Base-by-base conservation (phyloP, 176 grass and related monocot genomes). In the Phoenix dactylifera region DNA sequence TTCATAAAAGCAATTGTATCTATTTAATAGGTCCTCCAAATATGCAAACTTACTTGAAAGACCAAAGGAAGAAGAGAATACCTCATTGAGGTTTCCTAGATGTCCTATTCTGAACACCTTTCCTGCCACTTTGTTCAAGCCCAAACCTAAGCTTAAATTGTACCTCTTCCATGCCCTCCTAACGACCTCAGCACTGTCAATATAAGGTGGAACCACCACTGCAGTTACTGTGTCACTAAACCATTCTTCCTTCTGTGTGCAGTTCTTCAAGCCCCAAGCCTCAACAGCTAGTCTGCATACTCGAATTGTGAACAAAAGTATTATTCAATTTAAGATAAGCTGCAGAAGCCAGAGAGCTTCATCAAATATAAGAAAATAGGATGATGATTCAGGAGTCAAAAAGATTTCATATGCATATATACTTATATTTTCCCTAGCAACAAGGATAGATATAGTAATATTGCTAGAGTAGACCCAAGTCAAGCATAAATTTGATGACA, bases 251-350 rank as follows among this genome's bases (percentile, higher is more conserved):
- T 86, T 83, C 57, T 78, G 73, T 15, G 81, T 81, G 87, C 93
- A 98, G 61, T 98, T 98, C 81, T 92, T 98, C 76, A 98, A 69
- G 69, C 93, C 92, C 93, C 93, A 98, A 29, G 93, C 93, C 75
- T 85, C 73, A 14, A 98, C 82, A 51, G 87, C 93, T 51, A 92
- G 35, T 78, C 93, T 97, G 52, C 29, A 52, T 48, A 29, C 48
- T 63, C 39, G 48, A 51, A 68, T 54, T 51, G 22, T 57, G 29
- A 72, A 62, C 35, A 44, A 44, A 44, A 44, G 2, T 12, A 44
- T 44, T 44, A 44, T 44, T 14, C 35, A 44, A 7, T 44, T 44
- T 44, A 14, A 44, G 10, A 44, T 6, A 12, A 44, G 2, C 12
- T 9, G 10, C 35, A 44, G 9, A 14, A 2, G 10, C 7, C 35